These are phyloP conservation scores for Aurantiochytrium sp. DNA, from an alignment of 108 stramenopile species.

Conservation along the genomic window DNA sequence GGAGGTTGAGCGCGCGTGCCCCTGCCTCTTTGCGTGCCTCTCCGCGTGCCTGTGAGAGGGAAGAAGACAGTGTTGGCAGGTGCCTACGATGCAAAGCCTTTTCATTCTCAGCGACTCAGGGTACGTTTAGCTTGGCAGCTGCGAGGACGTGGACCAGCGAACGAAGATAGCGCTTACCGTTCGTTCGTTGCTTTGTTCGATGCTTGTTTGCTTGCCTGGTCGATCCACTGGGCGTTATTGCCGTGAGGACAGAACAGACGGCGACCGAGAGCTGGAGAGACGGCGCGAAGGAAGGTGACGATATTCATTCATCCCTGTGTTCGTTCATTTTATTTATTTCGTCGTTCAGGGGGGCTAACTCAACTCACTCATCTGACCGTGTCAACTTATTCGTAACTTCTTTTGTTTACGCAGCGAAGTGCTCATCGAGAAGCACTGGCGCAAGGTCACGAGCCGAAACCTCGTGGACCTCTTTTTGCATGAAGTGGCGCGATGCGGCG, in stretches of 20 bases:
- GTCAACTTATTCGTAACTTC: too few relatives aligned
- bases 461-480: conserved; percentile 54
- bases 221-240: too few relatives aligned
- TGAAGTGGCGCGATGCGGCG: conserved; percentile 30
- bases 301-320: too few relatives aligned
- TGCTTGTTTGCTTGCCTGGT: too few relatives aligned
- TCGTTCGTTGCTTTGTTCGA: too few relatives aligned
- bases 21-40: background rate
- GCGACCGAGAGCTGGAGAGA: too few relatives aligned
- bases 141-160: background rate
- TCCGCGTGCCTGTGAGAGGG: background rate
- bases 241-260: too few relatives aligned
- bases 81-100: background rate
- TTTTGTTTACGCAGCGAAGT: conserved; percentile 17
- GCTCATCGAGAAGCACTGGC: conserved; percentile 57
- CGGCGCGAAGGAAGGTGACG: too few relatives aligned
- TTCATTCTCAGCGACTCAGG: background rate
- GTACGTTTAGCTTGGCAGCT: background rate
- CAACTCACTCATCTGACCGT: too few relatives aligned
- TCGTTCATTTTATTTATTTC: too few relatives aligned
- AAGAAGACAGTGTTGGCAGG: background rate
- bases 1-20: background rate
- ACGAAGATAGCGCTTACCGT: background rate
- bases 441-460: conserved; percentile 35
- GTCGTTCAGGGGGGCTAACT: too few relatives aligned